Conservation (phyloP, 208 protist genomes). For the Phytomonas francai region DNA sequence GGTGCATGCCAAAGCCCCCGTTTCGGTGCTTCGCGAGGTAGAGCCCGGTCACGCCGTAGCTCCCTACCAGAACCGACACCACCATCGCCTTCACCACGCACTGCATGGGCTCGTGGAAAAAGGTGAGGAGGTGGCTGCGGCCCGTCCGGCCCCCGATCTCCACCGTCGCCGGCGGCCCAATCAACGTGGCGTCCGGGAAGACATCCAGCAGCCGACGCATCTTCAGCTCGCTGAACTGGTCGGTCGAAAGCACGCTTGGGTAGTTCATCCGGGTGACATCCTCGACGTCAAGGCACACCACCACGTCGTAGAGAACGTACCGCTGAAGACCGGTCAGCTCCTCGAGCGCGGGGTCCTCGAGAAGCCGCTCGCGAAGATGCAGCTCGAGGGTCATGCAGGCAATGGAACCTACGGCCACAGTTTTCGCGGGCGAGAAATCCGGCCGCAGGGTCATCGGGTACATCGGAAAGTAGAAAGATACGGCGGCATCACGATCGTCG, state of each 20-base stretch:
- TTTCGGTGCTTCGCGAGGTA: constrained; percentile 72
- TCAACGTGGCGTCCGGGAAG: constrained; percentile 58
- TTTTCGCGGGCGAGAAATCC: constrained; percentile 83
- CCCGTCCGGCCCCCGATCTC: constrained; percentile 54
- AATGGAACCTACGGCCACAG: constrained; percentile 81
- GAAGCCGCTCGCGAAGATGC: constrained; percentile 62
- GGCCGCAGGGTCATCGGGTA: constrained; percentile 76
- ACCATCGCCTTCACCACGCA: constrained; percentile 69
- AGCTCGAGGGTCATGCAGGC: constrained; percentile 86
- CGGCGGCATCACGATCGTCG: constrained; percentile 69
- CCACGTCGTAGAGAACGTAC: constrained; percentile 64
- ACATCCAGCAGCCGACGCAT: constrained; percentile 65
- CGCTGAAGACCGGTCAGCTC: constrained; percentile 73
- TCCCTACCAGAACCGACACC: constrained; percentile 66
- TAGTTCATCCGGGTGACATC: constrained; percentile 81
- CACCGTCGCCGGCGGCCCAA: constrained; percentile 57
- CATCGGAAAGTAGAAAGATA: constrained; percentile 69
- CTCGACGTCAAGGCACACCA: constrained; percentile 82
- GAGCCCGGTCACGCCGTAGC: constrained; percentile 69
- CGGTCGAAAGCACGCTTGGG: constrained; percentile 78
- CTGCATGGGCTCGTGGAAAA: constrained; percentile 75
- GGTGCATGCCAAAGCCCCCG: constrained; percentile 74
- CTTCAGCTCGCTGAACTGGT: constrained; percentile 86
- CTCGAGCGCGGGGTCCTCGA: constrained; percentile 66
- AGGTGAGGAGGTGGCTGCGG: constrained; percentile 66